Conservation (phyloP, 805 yeast genomes). For the Priceomyces haplophilus region DNA sequence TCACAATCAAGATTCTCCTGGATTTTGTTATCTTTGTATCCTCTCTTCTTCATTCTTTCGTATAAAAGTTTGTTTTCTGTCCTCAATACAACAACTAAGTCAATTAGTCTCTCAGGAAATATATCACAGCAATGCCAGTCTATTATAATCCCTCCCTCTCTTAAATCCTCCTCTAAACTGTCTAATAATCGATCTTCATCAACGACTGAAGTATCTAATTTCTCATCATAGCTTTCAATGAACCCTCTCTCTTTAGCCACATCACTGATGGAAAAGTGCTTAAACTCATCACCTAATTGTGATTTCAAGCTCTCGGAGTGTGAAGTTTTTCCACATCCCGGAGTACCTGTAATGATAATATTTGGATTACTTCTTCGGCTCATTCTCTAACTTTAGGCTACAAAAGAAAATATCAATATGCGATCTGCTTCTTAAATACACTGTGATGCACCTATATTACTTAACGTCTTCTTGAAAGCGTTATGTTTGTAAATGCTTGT, state of each 20-base stretch:
- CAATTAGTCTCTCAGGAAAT: slow-evolving; percentile 90
- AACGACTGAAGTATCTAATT: slow-evolving; percentile 79
- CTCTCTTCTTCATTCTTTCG: slow-evolving; percentile 74
- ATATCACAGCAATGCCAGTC: slow-evolving; percentile 99
- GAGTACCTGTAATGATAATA: slow-evolving; percentile 91
- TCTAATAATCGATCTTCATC: slow-evolving; percentile 90
- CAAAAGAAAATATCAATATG: no score
- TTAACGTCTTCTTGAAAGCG: neutral
- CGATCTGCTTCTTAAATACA: no score
- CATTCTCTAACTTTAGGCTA: slow-evolving; percentile 13
- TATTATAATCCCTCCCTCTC: slow-evolving; percentile 81
- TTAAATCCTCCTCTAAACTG: slow-evolving; percentile 70
- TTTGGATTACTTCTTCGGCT: slow-evolving; percentile 53
- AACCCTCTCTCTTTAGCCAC: slow-evolving; percentile 76
- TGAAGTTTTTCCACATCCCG: slow-evolving; percentile 85
- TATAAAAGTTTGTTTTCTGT: slow-evolving; percentile 69
- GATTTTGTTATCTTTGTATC: slow-evolving; percentile 76
- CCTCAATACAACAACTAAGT: slow-evolving; percentile 83
- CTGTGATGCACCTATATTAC: no score
- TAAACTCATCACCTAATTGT: slow-evolving; percentile 45
- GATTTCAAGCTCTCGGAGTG: slow-evolving; percentile 61
- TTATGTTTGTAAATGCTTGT: neutral
- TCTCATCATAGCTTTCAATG: slow-evolving; percentile 82
- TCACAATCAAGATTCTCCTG: slow-evolving; percentile 94
- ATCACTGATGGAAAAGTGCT: slow-evolving; percentile 67